Percentiles rank a stretch among this genome's conserved stretches.
Evolutionary conservation across 2,329 filamentous ascomycete genomes (phyloP).

Genomic region (Colletotrichum sp.): DNA sequence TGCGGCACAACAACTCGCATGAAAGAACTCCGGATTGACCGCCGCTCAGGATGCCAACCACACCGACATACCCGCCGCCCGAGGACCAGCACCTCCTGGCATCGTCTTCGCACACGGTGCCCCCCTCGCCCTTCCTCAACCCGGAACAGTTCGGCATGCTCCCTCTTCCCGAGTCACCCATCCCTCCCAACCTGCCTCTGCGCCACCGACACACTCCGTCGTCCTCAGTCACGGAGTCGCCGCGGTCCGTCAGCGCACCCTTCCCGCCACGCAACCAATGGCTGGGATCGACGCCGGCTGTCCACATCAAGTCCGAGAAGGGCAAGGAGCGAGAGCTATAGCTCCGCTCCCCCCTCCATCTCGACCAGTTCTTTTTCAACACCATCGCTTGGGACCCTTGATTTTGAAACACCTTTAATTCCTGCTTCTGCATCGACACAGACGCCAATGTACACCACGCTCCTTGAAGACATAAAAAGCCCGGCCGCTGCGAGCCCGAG

Average conservation of each 20-base stretch:
- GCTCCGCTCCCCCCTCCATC: conserved; percentile 39
- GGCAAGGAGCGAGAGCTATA: conserved; percentile 31
- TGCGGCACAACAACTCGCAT: conserved; percentile 41
- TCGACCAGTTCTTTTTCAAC: conserved; percentile 24
- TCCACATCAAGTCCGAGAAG: conserved; percentile 19
- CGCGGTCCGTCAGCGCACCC: conserved; percentile 29
- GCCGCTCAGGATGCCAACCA: conserved; percentile 56
- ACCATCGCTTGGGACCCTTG: conserved; percentile 22
- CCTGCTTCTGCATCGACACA: conserved; percentile 32
- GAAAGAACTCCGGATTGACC: conserved; percentile 59
- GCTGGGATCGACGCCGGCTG: neutral
- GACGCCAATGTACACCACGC: conserved; percentile 39
- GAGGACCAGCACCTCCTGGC: conserved; percentile 43
- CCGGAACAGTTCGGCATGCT: conserved; percentile 49
- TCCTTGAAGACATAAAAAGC: conserved; percentile 32
- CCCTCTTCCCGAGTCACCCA: conserved; percentile 50
- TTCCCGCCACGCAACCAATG: conserved; percentile 17
- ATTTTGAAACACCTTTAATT: conserved; percentile 27
- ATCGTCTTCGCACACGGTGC: conserved; percentile 40
- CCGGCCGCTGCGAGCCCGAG: conserved; percentile 27
- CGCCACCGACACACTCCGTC: conserved; percentile 40
- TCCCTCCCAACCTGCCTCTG: conserved; percentile 36
- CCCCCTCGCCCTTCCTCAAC: conserved; percentile 50
- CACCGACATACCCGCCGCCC: conserved; percentile 48
- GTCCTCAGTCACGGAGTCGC: conserved; percentile 27